Percentiles rank a stretch among this genome's conserved stretches.
phyloP scores from a whole-genome alignment of 345 rosid species.

The Laguncularia racemosa region DNA sequence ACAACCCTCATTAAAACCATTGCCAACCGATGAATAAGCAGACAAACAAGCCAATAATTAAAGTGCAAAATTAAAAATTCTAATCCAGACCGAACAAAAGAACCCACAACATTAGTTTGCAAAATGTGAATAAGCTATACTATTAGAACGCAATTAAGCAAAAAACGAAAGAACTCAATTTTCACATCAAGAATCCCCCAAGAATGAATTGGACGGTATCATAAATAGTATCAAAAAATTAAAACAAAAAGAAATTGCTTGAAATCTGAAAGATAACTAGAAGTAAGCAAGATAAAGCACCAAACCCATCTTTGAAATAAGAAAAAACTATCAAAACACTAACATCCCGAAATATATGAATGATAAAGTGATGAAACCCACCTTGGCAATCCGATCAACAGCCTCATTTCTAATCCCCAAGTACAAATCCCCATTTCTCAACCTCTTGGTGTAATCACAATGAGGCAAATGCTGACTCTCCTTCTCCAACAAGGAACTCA shows the following conservation, averaged over 20 bases:
- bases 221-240: background rate
- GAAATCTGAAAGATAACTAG: background rate
- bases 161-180: background rate
- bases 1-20: conserved; percentile 13
- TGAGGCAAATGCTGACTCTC: conserved; percentile 47
- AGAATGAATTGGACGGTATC: background rate
- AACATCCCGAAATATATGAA: background rate
- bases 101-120: background rate
- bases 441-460: conserved; percentile 41
- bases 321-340: conserved; percentile 1
- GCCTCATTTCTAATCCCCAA: conserved; percentile 42
- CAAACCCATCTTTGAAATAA: background rate
- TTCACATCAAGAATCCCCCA: background rate
- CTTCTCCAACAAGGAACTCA: conserved; percentile 46
- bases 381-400: conserved; percentile 59
- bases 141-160: too few species aligned
- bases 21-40: conserved; percentile 11
- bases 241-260: conserved; percentile 1
- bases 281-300: too few species aligned
- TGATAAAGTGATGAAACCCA: conserved; percentile 17
- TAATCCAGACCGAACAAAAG: conserved; percentile 1
- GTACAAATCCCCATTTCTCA: conserved; percentile 50
- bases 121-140: background rate
- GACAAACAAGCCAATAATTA: conserved; percentile 12
- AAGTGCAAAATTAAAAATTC: background rate